Evolutionary conservation across 2,329 filamentous ascomycete species (phyloP).

Genomic region (Paracamarosporium sp.): DNA sequence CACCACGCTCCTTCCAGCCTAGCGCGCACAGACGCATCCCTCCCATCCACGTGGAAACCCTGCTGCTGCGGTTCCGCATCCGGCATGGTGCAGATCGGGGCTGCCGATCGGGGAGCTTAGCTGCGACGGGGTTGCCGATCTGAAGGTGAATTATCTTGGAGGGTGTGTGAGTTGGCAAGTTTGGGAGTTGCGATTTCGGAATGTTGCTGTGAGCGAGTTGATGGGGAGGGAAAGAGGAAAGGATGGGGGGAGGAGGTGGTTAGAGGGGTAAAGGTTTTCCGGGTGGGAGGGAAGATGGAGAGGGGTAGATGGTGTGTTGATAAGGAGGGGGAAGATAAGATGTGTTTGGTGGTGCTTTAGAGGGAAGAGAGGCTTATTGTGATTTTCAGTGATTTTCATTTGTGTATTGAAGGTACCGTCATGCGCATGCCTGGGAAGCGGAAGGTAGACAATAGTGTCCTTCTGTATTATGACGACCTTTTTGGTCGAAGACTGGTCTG

Average conservation of each 20-base stretch:
- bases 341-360: too few relatives aligned
- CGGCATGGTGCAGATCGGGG: neutral
- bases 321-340: neutral
- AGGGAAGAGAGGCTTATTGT: too few relatives aligned
- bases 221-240: neutral
- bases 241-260: neutral
- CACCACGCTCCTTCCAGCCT: too few relatives aligned
- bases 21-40: constrained; percentile 3
- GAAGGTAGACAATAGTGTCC: too few relatives aligned
- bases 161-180: too few relatives aligned
- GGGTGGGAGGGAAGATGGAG: neutral
- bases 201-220: neutral
- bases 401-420: too few relatives aligned
- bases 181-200: neutral
- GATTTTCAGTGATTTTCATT: too few relatives aligned
- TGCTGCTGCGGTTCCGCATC: neutral
- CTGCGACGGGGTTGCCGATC: neutral
- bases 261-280: neutral
- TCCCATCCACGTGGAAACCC: constrained; percentile 7
- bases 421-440: too few relatives aligned
- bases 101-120: constrained; percentile 1
- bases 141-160: neutral
- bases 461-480: too few relatives aligned
- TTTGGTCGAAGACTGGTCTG: too few relatives aligned
- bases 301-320: neutral